phyloP scores from a whole-genome alignment of 75 land plant genomes.

The Adiantum capillusveneris region DNA sequence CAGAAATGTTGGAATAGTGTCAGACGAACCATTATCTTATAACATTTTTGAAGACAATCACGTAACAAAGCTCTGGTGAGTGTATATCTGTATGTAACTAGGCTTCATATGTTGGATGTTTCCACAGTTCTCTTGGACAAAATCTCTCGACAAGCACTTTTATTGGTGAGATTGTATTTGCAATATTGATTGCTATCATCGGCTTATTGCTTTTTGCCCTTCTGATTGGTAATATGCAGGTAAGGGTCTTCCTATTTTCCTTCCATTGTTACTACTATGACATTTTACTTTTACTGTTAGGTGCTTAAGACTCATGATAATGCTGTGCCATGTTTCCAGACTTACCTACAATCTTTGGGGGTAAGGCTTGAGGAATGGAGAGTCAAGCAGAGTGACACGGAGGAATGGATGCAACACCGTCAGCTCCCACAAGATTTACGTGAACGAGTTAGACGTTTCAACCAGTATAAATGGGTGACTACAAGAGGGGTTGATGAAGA shows the following conservation, averaged over 20 bases:
- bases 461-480: slow-evolving; percentile 76
- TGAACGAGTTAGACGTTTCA: slow-evolving; percentile 53
- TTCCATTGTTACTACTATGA: too few species aligned
- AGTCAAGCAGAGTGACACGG: slow-evolving; percentile 64
- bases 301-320: too few species aligned
- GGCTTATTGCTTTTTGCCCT: slow-evolving; percentile 86
- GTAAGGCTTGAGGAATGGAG: slow-evolving; percentile 79
- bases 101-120: neutral
- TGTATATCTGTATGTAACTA: neutral
- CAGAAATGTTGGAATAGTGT: too few species aligned
- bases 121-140: slow-evolving; percentile 82
- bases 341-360: slow-evolving; percentile 70
- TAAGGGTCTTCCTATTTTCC: too few species aligned
- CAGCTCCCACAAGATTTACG: slow-evolving; percentile 64
- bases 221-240: slow-evolving; percentile 98
- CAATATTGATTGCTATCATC: slow-evolving; percentile 59
- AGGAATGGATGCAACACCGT: slow-evolving; percentile 88
- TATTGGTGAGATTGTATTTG: slow-evolving; percentile 73
- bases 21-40: too few species aligned
- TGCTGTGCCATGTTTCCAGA: too few species aligned
- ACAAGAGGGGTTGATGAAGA: slow-evolving; percentile 82
- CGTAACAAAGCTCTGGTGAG: neutral
- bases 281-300: too few species aligned
- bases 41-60: neutral
- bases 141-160: slow-evolving; percentile 65